Conservation (phyloP, 352 stramenopile genomes). For the Pythium apleroticum region DNA sequence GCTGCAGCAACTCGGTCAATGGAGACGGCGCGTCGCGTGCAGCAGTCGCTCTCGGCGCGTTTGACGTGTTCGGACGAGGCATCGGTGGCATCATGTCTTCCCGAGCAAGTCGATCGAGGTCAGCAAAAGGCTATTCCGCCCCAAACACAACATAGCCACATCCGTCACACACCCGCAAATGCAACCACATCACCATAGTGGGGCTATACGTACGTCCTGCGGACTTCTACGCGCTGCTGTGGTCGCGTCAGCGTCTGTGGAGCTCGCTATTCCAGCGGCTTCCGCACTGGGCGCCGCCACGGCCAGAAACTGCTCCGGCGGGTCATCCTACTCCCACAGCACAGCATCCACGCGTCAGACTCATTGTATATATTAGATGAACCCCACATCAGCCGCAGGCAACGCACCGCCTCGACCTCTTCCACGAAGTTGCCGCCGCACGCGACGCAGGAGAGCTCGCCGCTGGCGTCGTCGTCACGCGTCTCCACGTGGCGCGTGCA, state of each 20-base stretch:
- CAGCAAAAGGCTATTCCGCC: neutral
- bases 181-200: neutral
- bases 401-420: slow-evolving; percentile 67
- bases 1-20: slow-evolving; percentile 30
- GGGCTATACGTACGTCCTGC: neutral
- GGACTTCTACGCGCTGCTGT: neutral
- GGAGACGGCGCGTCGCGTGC: slow-evolving; percentile 8
- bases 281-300: slow-evolving; percentile 6
- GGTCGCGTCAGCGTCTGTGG: neutral
- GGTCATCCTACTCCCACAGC: slow-evolving; percentile 58
- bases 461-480: slow-evolving; percentile 48
- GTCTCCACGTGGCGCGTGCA: slow-evolving; percentile 58
- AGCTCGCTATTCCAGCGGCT: neutral
- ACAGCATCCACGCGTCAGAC: slow-evolving; percentile 3
- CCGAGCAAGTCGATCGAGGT: neutral
- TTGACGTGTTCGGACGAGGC: slow-evolving; percentile 4
- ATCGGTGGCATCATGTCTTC: slow-evolving; percentile 1
- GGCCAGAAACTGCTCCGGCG: slow-evolving; percentile 52
- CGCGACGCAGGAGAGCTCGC: slow-evolving; percentile 68
- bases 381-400: neutral
- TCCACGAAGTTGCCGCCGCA: slow-evolving; percentile 87
- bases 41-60: neutral
- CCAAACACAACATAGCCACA: neutral
- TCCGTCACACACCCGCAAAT: neutral
- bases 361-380: neutral